A percentile compares a stretch with the other conserved stretches of the same genome.
phyloP scores from a whole-genome alignment of 192 early-diverging fungal genomes.

The Umbelopsis sp. region DNA sequence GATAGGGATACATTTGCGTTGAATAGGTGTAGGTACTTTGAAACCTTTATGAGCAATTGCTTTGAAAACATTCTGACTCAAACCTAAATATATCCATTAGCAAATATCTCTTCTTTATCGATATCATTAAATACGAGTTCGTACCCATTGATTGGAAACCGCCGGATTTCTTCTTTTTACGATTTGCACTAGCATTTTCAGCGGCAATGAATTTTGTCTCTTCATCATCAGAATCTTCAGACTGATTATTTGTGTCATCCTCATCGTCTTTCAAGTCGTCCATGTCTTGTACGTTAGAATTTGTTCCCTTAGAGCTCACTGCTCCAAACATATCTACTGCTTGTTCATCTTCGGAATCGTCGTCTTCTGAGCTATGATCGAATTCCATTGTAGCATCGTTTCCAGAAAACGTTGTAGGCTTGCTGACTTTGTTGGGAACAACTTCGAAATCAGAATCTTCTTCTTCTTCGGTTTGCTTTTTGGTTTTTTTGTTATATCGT shows the following conservation, averaged over 20 bases:
- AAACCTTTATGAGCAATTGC: slow-evolving; percentile 93
- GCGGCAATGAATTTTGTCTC: slow-evolving; percentile 48
- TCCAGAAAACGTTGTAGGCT: neutral
- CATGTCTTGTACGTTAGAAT: neutral
- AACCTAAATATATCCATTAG: slow-evolving; percentile 47
- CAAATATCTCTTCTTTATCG: neutral
- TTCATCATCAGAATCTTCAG: slow-evolving; percentile 1
- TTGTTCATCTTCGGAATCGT: slow-evolving; percentile 11
- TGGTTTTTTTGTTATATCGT: slow-evolving; percentile 36
- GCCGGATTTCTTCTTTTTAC: slow-evolving; percentile 94
- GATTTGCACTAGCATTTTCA: slow-evolving; percentile 70
- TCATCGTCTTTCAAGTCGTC: slow-evolving; percentile 21
- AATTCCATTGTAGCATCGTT: slow-evolving; percentile 13
- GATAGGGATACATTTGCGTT: slow-evolving; percentile 92
- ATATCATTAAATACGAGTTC: neutral
- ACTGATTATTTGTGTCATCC: neutral
- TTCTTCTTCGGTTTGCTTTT: slow-evolving; percentile 26
- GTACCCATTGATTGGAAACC: slow-evolving; percentile 97
- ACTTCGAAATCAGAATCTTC: slow-evolving; percentile 46
- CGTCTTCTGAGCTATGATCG: slow-evolving; percentile 21
- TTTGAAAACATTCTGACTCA: slow-evolving; percentile 81
- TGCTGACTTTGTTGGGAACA: slow-evolving; percentile 19
- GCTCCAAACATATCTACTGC: slow-evolving; percentile 41
- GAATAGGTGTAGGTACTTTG: slow-evolving; percentile 98
- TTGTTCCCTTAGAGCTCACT: slow-evolving; percentile 7